Conservation (phyloP, 2,329 filamentous ascomycete genomes). For the Colletotrichum noveboracense region DNA sequence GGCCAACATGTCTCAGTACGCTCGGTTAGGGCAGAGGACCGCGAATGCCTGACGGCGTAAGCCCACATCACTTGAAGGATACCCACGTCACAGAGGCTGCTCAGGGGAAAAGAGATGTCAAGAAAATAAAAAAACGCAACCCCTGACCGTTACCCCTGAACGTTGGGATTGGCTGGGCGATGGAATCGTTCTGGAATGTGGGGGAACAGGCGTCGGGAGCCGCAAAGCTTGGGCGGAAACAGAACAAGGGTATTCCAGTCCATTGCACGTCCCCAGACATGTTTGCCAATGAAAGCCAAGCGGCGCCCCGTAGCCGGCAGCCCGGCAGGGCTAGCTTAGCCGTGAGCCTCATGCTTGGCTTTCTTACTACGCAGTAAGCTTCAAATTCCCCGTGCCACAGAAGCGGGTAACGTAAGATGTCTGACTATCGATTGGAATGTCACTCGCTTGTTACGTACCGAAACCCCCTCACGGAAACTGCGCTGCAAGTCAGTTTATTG, state of each 20-base stretch:
- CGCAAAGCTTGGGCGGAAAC: slow-evolving; percentile 2
- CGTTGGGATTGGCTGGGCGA: background rate
- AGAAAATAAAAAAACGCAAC: background rate
- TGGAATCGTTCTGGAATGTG: slow-evolving; percentile 1
- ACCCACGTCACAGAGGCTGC: background rate
- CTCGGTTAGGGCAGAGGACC: background rate
- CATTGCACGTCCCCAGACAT: background rate
- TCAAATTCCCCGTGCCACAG: background rate
- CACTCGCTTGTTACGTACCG: background rate
- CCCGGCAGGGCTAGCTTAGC: background rate
- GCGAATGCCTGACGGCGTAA: background rate
- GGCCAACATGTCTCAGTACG: background rate
- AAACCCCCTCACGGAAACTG: background rate
- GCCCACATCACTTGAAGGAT: background rate
- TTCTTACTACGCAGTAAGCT: background rate
- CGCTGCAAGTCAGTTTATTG: background rate
- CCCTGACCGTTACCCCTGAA: background rate
- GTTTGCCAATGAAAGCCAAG: background rate
- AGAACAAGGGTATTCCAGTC: background rate
- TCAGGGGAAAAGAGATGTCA: background rate
- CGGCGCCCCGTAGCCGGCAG: background rate
- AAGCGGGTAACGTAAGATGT: background rate
- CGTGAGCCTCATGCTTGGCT: background rate
- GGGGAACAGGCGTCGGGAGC: slow-evolving; percentile 2
- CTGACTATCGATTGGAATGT: background rate